These are phyloP conservation scores for Lachnellula hyalina DNA, from an alignment of 2,329 filamentous ascomycete species.

Conservation along the genomic window DNA sequence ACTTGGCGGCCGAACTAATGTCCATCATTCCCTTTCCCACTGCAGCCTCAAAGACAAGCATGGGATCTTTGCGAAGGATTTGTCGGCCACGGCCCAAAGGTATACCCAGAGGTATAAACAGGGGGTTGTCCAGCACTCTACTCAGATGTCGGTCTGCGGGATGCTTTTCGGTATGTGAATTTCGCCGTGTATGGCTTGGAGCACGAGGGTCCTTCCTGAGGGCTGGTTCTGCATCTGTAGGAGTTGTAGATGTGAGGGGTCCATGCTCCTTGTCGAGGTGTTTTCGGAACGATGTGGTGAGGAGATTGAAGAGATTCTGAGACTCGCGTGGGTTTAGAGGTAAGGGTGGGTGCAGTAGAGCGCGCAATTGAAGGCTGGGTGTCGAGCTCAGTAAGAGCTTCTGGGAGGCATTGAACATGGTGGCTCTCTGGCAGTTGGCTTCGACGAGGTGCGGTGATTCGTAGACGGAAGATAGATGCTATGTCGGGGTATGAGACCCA, in stretches of 20 bases:
- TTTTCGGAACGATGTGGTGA: constrained; percentile 58
- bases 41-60: constrained; percentile 29
- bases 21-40: constrained; percentile 30
- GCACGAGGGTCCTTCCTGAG: background rate
- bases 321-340: constrained; percentile 53
- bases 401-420: constrained; percentile 47
- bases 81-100: background rate
- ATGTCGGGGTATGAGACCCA: background rate
- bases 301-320: constrained; percentile 51
- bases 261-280: constrained; percentile 55
- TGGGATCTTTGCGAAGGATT: constrained; percentile 17
- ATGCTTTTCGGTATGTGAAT: constrained; percentile 20
- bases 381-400: constrained; percentile 43
- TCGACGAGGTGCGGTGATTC: no score
- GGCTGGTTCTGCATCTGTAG: constrained; percentile 27
- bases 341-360: constrained; percentile 41
- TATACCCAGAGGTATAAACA: constrained; percentile 32
- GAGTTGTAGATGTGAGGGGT: constrained; percentile 1
- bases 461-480: background rate
- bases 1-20: constrained; percentile 20
- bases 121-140: constrained; percentile 45
- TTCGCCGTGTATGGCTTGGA: constrained; percentile 7
- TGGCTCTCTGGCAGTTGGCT: background rate
- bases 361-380: constrained; percentile 31
- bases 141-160: constrained; percentile 42